These are phyloP conservation scores for Fusarium anguioides DNA, from an alignment of 2,329 filamentous ascomycete genomes.

Conservation along the genomic window DNA sequence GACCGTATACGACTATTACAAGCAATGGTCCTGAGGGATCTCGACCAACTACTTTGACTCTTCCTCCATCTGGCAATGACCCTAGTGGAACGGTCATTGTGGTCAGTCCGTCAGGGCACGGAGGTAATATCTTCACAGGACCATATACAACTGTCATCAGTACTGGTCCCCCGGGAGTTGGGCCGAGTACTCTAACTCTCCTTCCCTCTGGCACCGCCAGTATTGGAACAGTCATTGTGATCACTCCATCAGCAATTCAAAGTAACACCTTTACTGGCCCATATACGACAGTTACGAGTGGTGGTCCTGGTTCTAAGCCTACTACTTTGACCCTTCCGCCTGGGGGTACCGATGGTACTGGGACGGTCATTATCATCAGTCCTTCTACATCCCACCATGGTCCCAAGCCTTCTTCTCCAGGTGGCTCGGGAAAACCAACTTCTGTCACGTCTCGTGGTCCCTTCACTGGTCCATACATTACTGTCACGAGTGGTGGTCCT, in stretches of 20 bases:
- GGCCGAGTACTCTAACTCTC: no score
- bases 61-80: background rate
- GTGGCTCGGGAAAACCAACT: background rate
- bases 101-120: background rate
- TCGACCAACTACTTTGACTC: background rate
- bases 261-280: background rate
- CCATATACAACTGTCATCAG: no score
- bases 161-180: no score
- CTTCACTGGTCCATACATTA: background rate
- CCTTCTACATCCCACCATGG: background rate
- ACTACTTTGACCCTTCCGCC: background rate
- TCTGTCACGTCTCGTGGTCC: background rate
- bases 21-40: no score
- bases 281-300: background rate
- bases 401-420: background rate
- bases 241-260: background rate
- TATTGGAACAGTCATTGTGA: background rate
- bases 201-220: no score
- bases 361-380: background rate
- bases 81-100: background rate
- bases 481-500: no score
- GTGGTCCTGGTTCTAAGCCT: background rate
- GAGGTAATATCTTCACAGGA: no score
- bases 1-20: conserved; percentile 1
- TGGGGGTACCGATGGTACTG: background rate